Base-by-base conservation (phyloP, 257 asterid species). In the Jacaranda mimosifolia region DNA sequence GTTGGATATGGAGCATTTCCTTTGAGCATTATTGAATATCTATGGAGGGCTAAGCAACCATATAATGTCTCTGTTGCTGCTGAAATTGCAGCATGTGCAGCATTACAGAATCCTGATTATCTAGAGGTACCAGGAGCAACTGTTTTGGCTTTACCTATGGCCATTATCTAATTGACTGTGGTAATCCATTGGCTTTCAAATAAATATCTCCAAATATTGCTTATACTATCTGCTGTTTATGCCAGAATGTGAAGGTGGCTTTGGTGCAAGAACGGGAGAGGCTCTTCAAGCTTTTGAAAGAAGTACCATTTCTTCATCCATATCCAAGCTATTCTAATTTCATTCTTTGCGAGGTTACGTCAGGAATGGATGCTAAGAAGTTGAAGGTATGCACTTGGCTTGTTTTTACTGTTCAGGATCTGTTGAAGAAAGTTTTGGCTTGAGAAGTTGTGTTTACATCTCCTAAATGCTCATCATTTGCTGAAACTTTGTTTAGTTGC, bases 41-140 rank as follows among this genome's bases (percentile, higher is more conserved):
- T 96, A 32, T 96, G 99, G 99, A 87, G 98, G 82, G 98, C 99
- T 63, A 96, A 96, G 80, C 99, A 96, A 80, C 99, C 98, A 13
- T 96, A 96, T 85, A 93, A 96, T 51, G 97, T 93, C 80, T 96
- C 99, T 15, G 99, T 89, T 70, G 99, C 98, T 64, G 99, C 99
- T 55, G 98, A 96, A 87, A 82, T 93, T 75, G 91, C 98, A 11
- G 98, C 99, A 32, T 93, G 99, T 72, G 98, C 99, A 1, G 99
- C 97, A 18, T 72, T 96, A 75, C 65, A 84, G 85, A 96, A 93
- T 85, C 92, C 96, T 42, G 62, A 60, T 70, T 96, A 96, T 88
- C 88, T 93, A 51, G 99, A 96, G 97, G 99, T 93, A 83, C 42
- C 49, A 15, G 18, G 56, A 36, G 10, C 70, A 53, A 53, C 64